phyloP scores from a whole-genome alignment of 2,329 filamentous ascomycete species.

The Pseudocercospora crystallina region DNA sequence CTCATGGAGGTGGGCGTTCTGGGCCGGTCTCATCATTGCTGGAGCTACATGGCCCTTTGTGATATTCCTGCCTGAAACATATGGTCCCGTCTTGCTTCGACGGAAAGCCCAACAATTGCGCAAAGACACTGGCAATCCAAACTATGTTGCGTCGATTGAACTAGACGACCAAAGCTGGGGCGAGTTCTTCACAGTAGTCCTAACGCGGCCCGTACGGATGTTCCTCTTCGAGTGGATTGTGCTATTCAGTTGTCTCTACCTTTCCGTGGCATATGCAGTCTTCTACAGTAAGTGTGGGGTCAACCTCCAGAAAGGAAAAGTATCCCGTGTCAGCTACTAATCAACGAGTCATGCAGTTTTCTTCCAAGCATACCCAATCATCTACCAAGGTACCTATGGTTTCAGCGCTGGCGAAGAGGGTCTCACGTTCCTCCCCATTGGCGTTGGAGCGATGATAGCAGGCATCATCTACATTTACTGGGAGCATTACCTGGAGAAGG shows the following conservation, averaged over 20 bases:
- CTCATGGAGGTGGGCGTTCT: conserved; percentile 70
- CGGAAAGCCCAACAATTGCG: conserved; percentile 58
- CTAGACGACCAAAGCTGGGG: conserved; percentile 56
- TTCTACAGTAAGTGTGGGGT: conserved; percentile 53
- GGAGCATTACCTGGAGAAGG: conserved; percentile 59
- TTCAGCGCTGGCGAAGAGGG: conserved; percentile 65
- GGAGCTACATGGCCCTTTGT: conserved; percentile 61
- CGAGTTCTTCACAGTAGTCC: conserved; percentile 66
- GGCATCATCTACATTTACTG: conserved; percentile 64
- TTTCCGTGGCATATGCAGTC: conserved; percentile 63
- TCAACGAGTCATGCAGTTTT: conserved; percentile 48
- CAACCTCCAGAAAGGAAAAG: not conserved
- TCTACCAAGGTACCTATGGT: conserved; percentile 64
- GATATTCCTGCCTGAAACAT: conserved; percentile 59
- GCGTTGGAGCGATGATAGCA: conserved; percentile 60
- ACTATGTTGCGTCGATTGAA: conserved; percentile 62
- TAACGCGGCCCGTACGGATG: conserved; percentile 73
- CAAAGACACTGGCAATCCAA: conserved; percentile 52
- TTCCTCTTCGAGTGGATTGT: conserved; percentile 72
- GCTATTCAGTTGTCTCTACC: conserved; percentile 67
- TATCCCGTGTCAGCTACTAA: not conserved
- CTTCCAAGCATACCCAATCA: conserved; percentile 70
- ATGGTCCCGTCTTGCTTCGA: conserved; percentile 46
- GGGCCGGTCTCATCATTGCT: conserved; percentile 68
- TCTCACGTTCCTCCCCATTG: conserved; percentile 68